A percentile compares a stretch with the other conserved stretches of the same genome.
Conservation (phyloP, 2,329 filamentous ascomycete genomes). For the Plenodomus tracheiphilus region DNA sequence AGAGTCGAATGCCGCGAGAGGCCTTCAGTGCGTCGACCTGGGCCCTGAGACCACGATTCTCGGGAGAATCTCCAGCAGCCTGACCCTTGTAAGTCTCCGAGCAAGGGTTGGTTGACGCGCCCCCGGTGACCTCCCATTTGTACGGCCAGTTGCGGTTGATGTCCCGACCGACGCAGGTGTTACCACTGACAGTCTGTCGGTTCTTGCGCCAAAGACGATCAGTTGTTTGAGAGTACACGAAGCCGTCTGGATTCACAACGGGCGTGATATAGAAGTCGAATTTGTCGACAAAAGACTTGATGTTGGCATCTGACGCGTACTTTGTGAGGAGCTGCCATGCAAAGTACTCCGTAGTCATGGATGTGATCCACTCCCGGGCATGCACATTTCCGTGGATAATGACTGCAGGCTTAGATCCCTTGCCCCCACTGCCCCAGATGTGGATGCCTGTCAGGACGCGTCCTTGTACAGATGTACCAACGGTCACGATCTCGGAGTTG, state of each 20-base stretch:
- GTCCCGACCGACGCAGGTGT: conserved; percentile 41
- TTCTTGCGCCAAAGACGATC: conserved; percentile 48
- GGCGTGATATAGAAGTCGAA: conserved; percentile 42
- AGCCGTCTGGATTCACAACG: conserved; percentile 33
- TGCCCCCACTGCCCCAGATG: conserved; percentile 44
- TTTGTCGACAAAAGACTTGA: conserved; percentile 42
- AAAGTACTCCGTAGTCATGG: conserved; percentile 37
- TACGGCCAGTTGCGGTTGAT: conserved; percentile 48
- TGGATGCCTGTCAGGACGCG: conserved; percentile 42
- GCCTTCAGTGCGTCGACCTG: conserved; percentile 47
- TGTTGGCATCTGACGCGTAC: conserved; percentile 34
- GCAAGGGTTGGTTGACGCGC: conserved; percentile 44
- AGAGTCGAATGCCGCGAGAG: conserved; percentile 59
- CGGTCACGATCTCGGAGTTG: conserved; percentile 40
- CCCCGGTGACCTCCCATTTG: conserved; percentile 40
- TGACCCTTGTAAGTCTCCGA: conserved; percentile 43
- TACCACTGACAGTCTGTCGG: conserved; percentile 37
- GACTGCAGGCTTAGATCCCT: conserved; percentile 42
- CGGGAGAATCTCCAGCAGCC: conserved; percentile 37
- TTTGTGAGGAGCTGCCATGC: conserved; percentile 43
- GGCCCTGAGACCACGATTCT: conserved; percentile 47
- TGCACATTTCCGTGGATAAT: conserved; percentile 42
- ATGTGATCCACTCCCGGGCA: conserved; percentile 43
- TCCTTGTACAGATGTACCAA: conserved; percentile 38
- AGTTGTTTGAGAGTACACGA: conserved; percentile 44